Evolutionary conservation across 108 stramenopile species (phyloP), one percentile per base, ranked within the genome.

Genomic region (Cylindrotheca fusiformis): DNA sequence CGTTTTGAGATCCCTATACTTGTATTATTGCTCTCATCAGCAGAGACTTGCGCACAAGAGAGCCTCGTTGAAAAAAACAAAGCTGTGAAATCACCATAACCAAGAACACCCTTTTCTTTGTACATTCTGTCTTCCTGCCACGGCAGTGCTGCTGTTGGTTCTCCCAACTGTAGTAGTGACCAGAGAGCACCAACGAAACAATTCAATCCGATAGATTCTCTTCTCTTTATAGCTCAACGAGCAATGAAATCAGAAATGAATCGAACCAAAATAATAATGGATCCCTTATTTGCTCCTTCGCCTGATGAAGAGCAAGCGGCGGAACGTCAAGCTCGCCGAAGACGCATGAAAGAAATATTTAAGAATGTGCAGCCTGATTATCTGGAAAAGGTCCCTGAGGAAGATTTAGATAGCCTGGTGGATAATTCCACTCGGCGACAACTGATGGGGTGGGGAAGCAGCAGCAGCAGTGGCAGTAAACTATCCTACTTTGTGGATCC

Each of bases 401-500:
- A 77, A 48, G 69, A 71, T 10, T 10, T 71, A 3, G 56, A 57
- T 8, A 56, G 29, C 22, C 14, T 69, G 28, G n/a, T n/a, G n/a
- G 41, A 68, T 27, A 65, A 59, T 44, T 48, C 53, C 18, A 63
- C 47, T 26, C 32, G 72, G 12, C 67, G 77, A 54, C 46, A 59
- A 27, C 48, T 72, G 4, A n/a, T n/a, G n/a, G 61, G 22, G 1
- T 77, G 76, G 76, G 48, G 53, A 23, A 18, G 55, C 0, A 4
- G 58, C n/a, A n/a, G n/a, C 28, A n/a, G n/a, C n/a, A 61, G 32
- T 19, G 48, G 29, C 32, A 52, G 29, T 26, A 27, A 30, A 21
- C 12, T 68, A 10, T n/a, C 36, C 14, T 59, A 57, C n/a, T 59
- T 69, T 29, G 79, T 66, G 32, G 74, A 80, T 76, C 79, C 83